Evolutionary conservation across 2,329 filamentous ascomycete genomes (phyloP), one percentile per base, ranked within the genome.

Genomic region (Aspergillus sp.): DNA sequence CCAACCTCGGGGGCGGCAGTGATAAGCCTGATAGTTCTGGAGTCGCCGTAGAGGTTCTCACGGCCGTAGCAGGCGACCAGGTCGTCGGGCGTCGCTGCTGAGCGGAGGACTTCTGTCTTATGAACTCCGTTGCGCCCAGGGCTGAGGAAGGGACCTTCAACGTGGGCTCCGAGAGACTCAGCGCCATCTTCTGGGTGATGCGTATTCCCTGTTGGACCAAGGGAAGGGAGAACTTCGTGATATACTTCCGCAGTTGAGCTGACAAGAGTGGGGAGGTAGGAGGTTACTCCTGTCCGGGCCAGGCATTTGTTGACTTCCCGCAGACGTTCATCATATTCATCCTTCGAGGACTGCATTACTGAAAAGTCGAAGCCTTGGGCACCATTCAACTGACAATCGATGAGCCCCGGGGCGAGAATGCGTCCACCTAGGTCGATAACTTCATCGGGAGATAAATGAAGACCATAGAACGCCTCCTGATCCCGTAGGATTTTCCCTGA

Each of bases 341-440:
- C 76, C 75, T 83, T 85, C 67, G 89, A 85, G 15, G 87, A 74
- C 34, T 74, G 82, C n/a, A 89, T 85, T 9, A 91, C 80, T 1
- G 91, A 95, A 73, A 96, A 96, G 78, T 96, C 93, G 80, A 96
- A 96, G 56, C 92, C 92, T 68, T 92, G 93, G 9, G 90, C 92
- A 48, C 93, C 93, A 69, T 97, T 97, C 65, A 97, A 86, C 75
- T 97, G 93, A 52, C 89, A 89, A 64, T 97, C 93, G 66, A 97
- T 95, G 70, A 97, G 83, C 24, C 93, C 93, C 0, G 93, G 91
- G 0, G 89, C 86, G 19, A 97, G 73, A 64, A 96, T 93, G 66
- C 90, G 90, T 58, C 91, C 91, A 51, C 86, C 85, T 1, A 97
- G 85, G 68, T 97, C 86, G 66, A 96, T 81, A 54, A 88, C 87